Conservation (phyloP, 345 rosid species). For the Eucalyptus curtisii region DNA sequence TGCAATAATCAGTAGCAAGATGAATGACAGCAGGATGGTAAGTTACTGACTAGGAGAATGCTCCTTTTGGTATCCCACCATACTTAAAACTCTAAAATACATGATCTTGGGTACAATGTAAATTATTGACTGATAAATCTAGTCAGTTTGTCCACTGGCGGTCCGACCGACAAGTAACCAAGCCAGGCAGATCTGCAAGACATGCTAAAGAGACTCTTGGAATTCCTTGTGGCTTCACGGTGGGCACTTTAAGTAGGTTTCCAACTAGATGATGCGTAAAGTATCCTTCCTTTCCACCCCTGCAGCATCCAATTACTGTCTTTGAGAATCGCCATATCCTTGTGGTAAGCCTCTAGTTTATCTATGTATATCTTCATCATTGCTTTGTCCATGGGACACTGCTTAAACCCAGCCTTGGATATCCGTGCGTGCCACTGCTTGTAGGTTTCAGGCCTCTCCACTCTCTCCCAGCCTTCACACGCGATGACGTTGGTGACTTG, state of each 20-base stretch:
- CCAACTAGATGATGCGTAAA: not conserved
- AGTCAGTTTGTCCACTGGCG: not conserved
- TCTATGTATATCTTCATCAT: slow-evolving; percentile 5
- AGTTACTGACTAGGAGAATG: not conserved
- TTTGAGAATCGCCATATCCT: not conserved
- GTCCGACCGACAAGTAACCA: not conserved
- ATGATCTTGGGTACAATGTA: not conserved
- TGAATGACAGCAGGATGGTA: not conserved
- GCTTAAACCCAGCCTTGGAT: slow-evolving; percentile 32
- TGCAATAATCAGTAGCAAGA: not conserved
- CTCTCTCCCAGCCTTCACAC: slow-evolving; percentile 30
- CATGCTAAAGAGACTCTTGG: not conserved
- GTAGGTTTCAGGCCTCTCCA: slow-evolving; percentile 41
- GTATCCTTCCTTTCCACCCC: slow-evolving; percentile 1
- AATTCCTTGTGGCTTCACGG: not conserved
- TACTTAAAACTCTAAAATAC: not conserved
- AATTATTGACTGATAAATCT: not conserved
- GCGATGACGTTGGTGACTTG: slow-evolving; percentile 20
- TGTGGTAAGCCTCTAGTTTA: not conserved
- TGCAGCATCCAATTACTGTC: not conserved
- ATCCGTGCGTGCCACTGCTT: slow-evolving; percentile 44
- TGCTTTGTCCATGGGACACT: slow-evolving; percentile 13
- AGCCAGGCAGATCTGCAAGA: not conserved
- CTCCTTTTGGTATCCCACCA: not conserved
- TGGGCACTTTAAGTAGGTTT: not conserved